Percentiles rank a stretch among this genome's conserved stretches.
These are phyloP conservation scores for Firmiana major DNA, from an alignment of 345 rosid species.

Conservation along the genomic window DNA sequence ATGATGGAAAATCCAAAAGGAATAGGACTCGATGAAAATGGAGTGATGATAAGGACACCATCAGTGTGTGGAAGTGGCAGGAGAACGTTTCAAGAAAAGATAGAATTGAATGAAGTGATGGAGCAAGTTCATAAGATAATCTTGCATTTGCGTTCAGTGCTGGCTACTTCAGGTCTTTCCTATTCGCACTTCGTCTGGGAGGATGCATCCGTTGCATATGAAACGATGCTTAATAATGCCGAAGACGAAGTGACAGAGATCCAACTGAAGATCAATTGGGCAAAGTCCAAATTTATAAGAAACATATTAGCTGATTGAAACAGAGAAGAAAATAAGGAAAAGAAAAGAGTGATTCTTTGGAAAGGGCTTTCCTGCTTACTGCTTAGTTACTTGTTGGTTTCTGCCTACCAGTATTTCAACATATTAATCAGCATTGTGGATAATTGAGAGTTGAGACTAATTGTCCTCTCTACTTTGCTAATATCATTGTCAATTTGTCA, in stretches of 20 bases:
- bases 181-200: background rate
- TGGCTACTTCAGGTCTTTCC: background rate
- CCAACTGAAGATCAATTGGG: background rate
- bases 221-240: background rate
- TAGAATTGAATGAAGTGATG: background rate
- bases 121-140: background rate
- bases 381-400: too few relatives aligned
- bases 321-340: too few relatives aligned
- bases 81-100: background rate
- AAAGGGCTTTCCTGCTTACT: too few relatives aligned
- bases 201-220: background rate
- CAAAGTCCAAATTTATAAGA: background rate
- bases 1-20: background rate
- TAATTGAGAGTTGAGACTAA: too few relatives aligned
- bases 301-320: too few relatives aligned
- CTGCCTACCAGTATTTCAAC: too few relatives aligned
- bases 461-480: too few relatives aligned
- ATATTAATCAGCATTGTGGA: too few relatives aligned
- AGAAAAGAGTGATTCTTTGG: too few relatives aligned
- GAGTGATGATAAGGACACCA: background rate
- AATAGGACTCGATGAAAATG: background rate
- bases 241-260: background rate
- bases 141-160: background rate
- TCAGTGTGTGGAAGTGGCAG: background rate
- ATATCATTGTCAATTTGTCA: too few relatives aligned